Conservation (phyloP, 1,284 basidiomycete species). For the Ceratobasidium papillatum region DNA sequence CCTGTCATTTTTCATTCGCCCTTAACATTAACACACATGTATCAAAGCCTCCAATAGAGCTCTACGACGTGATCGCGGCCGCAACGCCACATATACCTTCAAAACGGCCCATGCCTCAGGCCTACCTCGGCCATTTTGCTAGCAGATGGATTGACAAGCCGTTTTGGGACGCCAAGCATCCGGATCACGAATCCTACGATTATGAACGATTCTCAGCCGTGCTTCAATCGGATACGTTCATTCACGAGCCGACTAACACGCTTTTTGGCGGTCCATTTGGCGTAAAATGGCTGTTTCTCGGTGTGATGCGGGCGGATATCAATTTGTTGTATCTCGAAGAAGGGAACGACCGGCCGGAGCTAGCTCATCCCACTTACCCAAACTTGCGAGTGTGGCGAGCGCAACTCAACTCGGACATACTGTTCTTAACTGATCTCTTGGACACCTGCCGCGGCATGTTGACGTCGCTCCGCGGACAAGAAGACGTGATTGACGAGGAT, state of each 20-base stretch:
- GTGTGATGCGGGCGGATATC: neutral
- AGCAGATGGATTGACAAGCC: neutral
- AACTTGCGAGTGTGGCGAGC: neutral
- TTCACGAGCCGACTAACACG: neutral
- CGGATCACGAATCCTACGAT: neutral
- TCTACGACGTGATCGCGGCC: neutral
- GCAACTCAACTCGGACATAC: neutral
- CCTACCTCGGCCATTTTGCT: too few relatives aligned
- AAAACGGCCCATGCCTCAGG: too few relatives aligned
- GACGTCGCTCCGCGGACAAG: too few relatives aligned
- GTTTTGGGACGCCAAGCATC: neutral
- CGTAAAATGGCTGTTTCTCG: neutral
- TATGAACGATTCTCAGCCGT: neutral
- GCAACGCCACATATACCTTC: too few relatives aligned
- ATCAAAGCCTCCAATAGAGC: neutral
- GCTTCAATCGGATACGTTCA: neutral
- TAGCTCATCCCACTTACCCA: neutral
- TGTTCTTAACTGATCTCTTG: too few relatives aligned
- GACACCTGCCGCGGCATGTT: too few relatives aligned
- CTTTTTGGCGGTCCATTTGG: neutral
- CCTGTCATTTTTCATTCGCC: neutral
- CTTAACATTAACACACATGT: too few relatives aligned
- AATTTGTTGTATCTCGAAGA: neutral
- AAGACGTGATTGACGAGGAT: too few relatives aligned
- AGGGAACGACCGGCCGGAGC: neutral